Evolutionary conservation across 2,329 filamentous ascomycete species (phyloP), one percentile per base, ranked within the genome.

Genomic region (Thelonectria olida): DNA sequence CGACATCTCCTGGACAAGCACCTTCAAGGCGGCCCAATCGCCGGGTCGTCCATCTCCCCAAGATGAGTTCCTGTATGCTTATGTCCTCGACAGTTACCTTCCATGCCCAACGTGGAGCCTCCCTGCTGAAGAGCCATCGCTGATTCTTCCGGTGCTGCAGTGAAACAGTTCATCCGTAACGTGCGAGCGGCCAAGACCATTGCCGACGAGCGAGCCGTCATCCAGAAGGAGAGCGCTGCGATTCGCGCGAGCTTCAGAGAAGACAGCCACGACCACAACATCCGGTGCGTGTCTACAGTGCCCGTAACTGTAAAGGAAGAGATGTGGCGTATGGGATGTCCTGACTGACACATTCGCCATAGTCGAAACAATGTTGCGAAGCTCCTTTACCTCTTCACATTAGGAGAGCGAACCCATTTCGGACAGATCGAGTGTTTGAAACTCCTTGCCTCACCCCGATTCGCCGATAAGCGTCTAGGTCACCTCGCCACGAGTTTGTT

Each of bases 81-180:
- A 23, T 42, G 17, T 17, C 39, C 47, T 45, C 61, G 60, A 62
- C 61, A 47, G 56, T 57, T 19, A 47, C 23, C 25, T 62, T 36
- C 51, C 44, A 23, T 39, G 42, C 54, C 55, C 36, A 36, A 28
- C 27, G 28, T 20, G 28, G 42, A 22, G 31, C 36, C 41, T 48
- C 23, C 44, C 12, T 34, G 15, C 48, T 38, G 56, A 47, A 39
- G 39, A 23, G n/a, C 36, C 45, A 45, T 59, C 28, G 48, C 66
- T 73, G 34, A 61, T 62, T 50, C 34, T 45, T 56, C 23, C 23
- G 48, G 31, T 50, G 20, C 57, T 67, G 61, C 75, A 98, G 96
- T 99, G 78, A 99, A 99, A 84, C 96, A 98, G 82, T 99, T 99
- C 82, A 99, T 99, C 80, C 94, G 96, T 77, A 98, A 97, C 81